Conservation (phyloP, 1,284 basidiomycete species). For the Apiotrichum veenhuisii region DNA sequence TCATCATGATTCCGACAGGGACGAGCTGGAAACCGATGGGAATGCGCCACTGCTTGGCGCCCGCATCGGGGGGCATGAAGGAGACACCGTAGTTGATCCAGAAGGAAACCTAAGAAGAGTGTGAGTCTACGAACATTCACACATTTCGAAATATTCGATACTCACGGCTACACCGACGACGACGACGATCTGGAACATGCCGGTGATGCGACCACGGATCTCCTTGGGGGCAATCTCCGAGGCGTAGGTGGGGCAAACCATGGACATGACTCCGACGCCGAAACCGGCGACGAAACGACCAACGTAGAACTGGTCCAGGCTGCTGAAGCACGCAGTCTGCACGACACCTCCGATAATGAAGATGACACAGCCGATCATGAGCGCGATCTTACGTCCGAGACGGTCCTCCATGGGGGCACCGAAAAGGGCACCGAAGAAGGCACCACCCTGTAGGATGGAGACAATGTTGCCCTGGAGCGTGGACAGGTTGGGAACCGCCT, state of each 20-base stretch:
- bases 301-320: slow-evolving; percentile 18
- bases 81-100: slow-evolving; percentile 39
- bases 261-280: slow-evolving; percentile 59
- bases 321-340: slow-evolving; percentile 46
- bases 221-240: slow-evolving; percentile 74
- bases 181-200: slow-evolving; percentile 78
- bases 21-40: slow-evolving; percentile 52
- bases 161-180: slow-evolving; percentile 41
- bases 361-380: slow-evolving; percentile 59
- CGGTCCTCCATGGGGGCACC: slow-evolving; percentile 51
- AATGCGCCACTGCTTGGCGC: slow-evolving; percentile 43
- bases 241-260: slow-evolving; percentile 66
- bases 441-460: slow-evolving; percentile 63
- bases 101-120: slow-evolving; percentile 13
- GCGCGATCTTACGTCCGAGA: slow-evolving; percentile 55
- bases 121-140: neutral
- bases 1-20: slow-evolving; percentile 69
- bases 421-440: slow-evolving; percentile 69
- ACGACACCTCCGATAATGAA: slow-evolving; percentile 64
- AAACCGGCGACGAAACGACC: slow-evolving; percentile 69
- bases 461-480: slow-evolving; percentile 56
- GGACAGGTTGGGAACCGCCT: slow-evolving; percentile 22
- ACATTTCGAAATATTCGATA: neutral
- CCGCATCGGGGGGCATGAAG: slow-evolving; percentile 31
- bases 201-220: slow-evolving; percentile 61